These are phyloP conservation scores for Pseudogymnoascus sp. DNA, from an alignment of 2,329 filamentous ascomycete species.

Conservation along the genomic window DNA sequence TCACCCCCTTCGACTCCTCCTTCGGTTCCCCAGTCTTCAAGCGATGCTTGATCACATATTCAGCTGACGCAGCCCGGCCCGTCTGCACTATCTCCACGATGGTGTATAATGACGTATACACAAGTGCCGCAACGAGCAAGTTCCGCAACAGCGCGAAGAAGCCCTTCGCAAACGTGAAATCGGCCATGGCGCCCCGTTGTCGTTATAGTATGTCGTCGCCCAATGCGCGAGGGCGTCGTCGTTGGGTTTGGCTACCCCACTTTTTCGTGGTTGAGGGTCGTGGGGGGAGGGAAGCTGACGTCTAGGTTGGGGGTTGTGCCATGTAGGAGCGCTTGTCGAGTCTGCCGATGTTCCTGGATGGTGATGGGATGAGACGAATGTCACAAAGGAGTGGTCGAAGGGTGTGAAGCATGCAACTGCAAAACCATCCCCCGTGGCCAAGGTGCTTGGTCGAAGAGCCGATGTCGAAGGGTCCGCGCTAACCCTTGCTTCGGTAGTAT, in stretches of 20 bases:
- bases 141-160: slow-evolving; percentile 34
- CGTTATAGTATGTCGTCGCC: not conserved
- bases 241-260: not conserved
- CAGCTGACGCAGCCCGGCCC: slow-evolving; percentile 27
- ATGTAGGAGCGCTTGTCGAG: not conserved
- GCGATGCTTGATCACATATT: slow-evolving; percentile 12
- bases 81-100: slow-evolving; percentile 34
- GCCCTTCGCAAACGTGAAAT: slow-evolving; percentile 9
- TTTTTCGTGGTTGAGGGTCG: not conserved
- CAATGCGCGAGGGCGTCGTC: not conserved
- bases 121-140: slow-evolving; percentile 32
- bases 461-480: not conserved
- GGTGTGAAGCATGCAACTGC: not conserved
- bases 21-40: not conserved
- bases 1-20: not conserved
- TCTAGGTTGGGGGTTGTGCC: not conserved
- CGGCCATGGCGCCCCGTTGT: not conserved
- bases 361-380: not conserved
- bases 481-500: not conserved
- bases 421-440: not conserved
- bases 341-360: not conserved
- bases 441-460: not conserved
- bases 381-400: not conserved
- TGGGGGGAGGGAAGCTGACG: not conserved
- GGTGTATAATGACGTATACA: slow-evolving; percentile 34